Base-by-base conservation (phyloP, 1,139 yeast genomes). In the Saccharomyces pastorianus region DNA sequence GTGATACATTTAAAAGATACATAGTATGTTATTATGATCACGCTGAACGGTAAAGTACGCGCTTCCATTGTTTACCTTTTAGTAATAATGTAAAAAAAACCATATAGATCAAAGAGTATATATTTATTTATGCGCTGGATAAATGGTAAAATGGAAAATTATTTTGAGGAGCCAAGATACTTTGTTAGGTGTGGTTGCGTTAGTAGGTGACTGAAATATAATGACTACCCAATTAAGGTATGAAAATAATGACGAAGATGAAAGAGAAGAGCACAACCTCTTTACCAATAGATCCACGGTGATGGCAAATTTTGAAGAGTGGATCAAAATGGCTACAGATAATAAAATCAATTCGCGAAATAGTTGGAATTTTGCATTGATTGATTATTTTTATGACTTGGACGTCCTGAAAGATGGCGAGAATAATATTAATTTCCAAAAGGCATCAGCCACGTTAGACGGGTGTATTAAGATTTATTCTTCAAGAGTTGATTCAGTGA, bases 251-350 rank as follows among this genome's bases (percentile, higher is more conserved):
- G 61, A 61, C 34, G 25, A 38, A 7, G 25, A 38, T 38, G 51
- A 31, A 14, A 55, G 58, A 41, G 66, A 62, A 32, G 67, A 62
- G 17, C 57, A 62, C 17, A 69, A 65, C 11, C 42, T 68, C 5
- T 68, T 68, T 49, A 66, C 69, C 4, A 69, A 73, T 55, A 65
- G 67, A 55, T 68, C 74, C 29, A 71, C 71, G 7, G 72, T 75
- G 69, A 74, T 79, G 63, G 86, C 84, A 8, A 89, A 89, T 63
- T 89, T 88, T 69, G 96, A 90, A 66, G 93, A 88, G 71, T 87
- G 95, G 90, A 87, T 89, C 76, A 86, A 83, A 67, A 76, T 87
- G 71, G 89, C 95, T n/a, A 87, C 95, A 0, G 95, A 88, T 67
- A 90, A 89, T 69, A 85, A 85, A 66, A 83, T 85, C 67, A 84